Base-by-base conservation (phyloP, 2,329 filamentous ascomycete species). In the Diaporthe amygdali region DNA sequence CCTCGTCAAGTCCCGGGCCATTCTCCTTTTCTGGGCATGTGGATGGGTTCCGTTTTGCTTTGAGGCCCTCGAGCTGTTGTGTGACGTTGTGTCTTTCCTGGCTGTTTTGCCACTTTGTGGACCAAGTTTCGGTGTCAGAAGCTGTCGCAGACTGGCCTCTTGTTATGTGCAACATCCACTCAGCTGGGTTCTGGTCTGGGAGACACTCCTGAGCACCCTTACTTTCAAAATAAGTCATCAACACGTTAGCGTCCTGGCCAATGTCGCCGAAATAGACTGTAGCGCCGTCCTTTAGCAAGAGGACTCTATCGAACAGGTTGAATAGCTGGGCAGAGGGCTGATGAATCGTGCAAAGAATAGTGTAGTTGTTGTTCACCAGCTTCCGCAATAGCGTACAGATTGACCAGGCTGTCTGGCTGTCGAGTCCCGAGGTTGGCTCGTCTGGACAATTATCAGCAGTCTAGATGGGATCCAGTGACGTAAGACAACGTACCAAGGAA, bases 381-480 rank as follows among this genome's bases (percentile, higher is more conserved):
- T 93, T 94, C 73, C 92, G 88, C 56, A 94, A 86, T 7, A 94
- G 84, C 77, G 89, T 88, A 54, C 90, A 87, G 77, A 94, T 94
- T 70, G 91, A 90, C 90, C 91, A 94, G 2, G 92, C 92, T 2
- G 91, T 93, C 77, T 94, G 91, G 77, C 87, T 90, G 79, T 94
- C 92, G 37, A 94, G 86, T 79, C 92, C 92, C 34, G 90, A 93
- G 8, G 92, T 94, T 4, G 92, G 92, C 78, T 94, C 92, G 76
- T 94, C 92, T 55, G 15, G 9, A 17, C 94, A 84, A 51, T 15
- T 27, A 8, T 51, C 17, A 55, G 30, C 6, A 5, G 1, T 7
- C 51, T 10, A 22, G 20, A 5, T 22, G 17, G 27, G 17, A n/a
- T n/a, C n/a, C n/a, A n/a, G n/a, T n/a, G n/a, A n/a, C n/a, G n/a